Evolutionary conservation across 2,329 filamentous ascomycete species (phyloP).

Genomic region (Whalleya microplaca): DNA sequence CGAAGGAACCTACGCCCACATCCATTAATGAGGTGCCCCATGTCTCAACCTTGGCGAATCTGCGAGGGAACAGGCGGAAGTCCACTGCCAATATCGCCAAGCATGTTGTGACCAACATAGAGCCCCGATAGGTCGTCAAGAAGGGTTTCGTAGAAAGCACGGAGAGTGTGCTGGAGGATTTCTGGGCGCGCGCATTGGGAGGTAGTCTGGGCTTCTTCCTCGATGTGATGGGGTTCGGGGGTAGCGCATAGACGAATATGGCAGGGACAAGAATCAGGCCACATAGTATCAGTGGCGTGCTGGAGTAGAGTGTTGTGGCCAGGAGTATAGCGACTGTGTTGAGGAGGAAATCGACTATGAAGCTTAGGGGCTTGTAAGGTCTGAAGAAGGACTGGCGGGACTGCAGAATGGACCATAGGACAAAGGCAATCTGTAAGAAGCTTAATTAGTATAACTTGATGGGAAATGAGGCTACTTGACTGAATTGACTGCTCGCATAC

Average conservation of each 20-base stretch:
- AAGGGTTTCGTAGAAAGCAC: constrained; percentile 84
- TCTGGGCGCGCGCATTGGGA: constrained; percentile 45
- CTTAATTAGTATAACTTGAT: constrained; percentile 13
- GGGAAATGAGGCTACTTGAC: constrained; percentile 2
- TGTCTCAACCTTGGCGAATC: constrained; percentile 98
- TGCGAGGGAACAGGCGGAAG: constrained; percentile 87
- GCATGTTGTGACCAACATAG: constrained; percentile 90
- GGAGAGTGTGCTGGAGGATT: constrained; percentile 41
- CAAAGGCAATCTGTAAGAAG: constrained; percentile 67
- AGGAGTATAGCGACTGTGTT: constrained; percentile 83
- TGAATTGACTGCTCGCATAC: constrained; percentile 58
- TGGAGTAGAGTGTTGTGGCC: constrained; percentile 83
- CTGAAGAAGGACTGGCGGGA: constrained; percentile 82
- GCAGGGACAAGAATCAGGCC: constrained; percentile 75
- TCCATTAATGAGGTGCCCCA: constrained; percentile 99
- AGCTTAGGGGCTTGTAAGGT: constrained; percentile 69
- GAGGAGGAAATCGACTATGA: constrained; percentile 82
- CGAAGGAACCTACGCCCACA: constrained; percentile 94
- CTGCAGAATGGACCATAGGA: constrained; percentile 90
- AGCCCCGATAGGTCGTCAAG: constrained; percentile 86
- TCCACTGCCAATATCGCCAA: constrained; percentile 95
- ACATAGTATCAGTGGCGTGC: constrained; percentile 73
- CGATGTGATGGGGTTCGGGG: constrained; percentile 45
- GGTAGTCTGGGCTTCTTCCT: constrained; percentile 56
- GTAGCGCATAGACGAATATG: constrained; percentile 61